phyloP scores from a whole-genome alignment of 225 moss, liverwort and hornwort species.

The Physcomitrellopsis africana region DNA sequence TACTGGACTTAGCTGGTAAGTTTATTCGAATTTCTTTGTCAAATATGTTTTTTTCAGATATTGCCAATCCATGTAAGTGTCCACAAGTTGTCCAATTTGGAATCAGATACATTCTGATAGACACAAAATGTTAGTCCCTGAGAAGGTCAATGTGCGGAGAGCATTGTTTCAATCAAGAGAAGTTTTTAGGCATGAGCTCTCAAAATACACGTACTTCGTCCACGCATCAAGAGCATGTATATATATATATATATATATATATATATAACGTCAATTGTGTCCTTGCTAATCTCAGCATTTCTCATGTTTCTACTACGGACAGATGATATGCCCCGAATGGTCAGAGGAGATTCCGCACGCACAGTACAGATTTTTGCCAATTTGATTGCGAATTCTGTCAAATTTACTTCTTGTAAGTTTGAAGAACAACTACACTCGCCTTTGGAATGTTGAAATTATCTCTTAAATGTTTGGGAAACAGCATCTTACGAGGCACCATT shows the following conservation, averaged over 20 bases:
- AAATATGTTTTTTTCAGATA: no score
- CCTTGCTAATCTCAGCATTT: slow-evolving; percentile 2
- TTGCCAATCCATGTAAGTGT: no score
- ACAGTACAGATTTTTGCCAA: slow-evolving; percentile 81
- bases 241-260: no score
- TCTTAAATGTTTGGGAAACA: neutral
- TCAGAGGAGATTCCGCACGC: slow-evolving; percentile 81
- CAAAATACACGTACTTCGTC: neutral
- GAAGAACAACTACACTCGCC: neutral
- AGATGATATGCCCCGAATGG: slow-evolving; percentile 72
- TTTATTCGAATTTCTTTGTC: neutral
- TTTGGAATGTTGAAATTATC: neutral
- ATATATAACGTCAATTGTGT: no score
- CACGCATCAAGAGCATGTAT: neutral
- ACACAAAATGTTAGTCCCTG: neutral
- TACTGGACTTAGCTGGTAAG: slow-evolving; percentile 78
- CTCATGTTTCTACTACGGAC: slow-evolving; percentile 23
- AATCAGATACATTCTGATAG: neutral
- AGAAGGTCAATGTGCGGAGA: neutral
- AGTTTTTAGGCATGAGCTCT: neutral
- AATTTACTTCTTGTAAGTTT: slow-evolving; percentile 69
- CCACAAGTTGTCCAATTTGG: neutral
- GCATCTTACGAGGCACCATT: neutral
- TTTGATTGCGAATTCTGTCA: slow-evolving; percentile 75
- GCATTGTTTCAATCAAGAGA: no score